phyloP scores from a whole-genome alignment of 768 basidiomycete species.

The Boletus subparvulus region DNA sequence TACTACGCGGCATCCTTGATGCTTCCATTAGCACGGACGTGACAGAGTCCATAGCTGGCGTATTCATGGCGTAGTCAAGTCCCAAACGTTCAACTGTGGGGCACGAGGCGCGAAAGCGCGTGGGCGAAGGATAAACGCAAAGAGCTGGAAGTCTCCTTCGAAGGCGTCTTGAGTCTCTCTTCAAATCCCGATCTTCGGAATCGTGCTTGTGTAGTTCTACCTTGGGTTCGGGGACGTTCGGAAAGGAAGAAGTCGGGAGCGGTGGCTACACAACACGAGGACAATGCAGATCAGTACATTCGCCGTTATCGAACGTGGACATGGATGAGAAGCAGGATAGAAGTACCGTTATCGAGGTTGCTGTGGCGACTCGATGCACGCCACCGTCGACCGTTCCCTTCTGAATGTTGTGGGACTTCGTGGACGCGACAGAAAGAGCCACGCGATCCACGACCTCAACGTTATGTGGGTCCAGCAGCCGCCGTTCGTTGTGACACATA shows the following conservation, averaged over 20 bases:
- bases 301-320: slow-evolving; percentile 13
- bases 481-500: slow-evolving; percentile 14
- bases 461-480: slow-evolving; percentile 13
- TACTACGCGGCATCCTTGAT: slow-evolving; percentile 21
- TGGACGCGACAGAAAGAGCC: not conserved
- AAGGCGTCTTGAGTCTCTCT: slow-evolving; percentile 16
- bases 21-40: slow-evolving; percentile 24
- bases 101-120: slow-evolving; percentile 15
- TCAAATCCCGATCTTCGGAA: slow-evolving; percentile 13
- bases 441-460: slow-evolving; percentile 3
- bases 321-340: slow-evolving; percentile 16
- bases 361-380: slow-evolving; percentile 24
- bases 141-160: slow-evolving; percentile 23
- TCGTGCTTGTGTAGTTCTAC: slow-evolving; percentile 8
- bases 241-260: slow-evolving; percentile 17
- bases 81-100: slow-evolving; percentile 5
- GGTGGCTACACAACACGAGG: slow-evolving; percentile 22
- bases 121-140: slow-evolving; percentile 14
- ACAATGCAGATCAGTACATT: slow-evolving; percentile 18
- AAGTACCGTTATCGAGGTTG: slow-evolving; percentile 34
- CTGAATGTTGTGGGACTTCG: slow-evolving; percentile 12
- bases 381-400: slow-evolving; percentile 17
- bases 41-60: slow-evolving; percentile 16
- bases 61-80: slow-evolving; percentile 3
- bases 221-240: slow-evolving; percentile 11